Base-by-base conservation (phyloP, 805 yeast genomes). In the Candida ortonii region DNA sequence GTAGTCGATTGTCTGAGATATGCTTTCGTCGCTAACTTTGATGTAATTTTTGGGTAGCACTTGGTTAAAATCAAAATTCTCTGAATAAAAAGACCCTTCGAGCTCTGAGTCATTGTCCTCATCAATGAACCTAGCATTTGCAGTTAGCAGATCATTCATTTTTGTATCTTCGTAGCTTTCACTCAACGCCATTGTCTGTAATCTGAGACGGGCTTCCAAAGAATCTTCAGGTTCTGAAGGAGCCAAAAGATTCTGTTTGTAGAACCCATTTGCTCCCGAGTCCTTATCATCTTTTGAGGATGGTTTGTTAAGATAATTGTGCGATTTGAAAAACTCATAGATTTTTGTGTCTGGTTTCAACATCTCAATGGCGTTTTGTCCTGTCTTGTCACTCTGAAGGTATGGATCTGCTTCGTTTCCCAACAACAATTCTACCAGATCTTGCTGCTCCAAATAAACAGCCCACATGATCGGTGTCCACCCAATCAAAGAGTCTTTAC, bases 401-500 rank as follows among this genome's bases (percentile, higher is more conserved):
- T 70, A 65, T 1, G 78, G 76, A 40, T 80, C 82, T 0, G 89
- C 90, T 22, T 80, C 83, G 38, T 68, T 67, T 26, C 75, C 73
- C 34, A 87, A 57, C 39, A 86, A 61, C 36, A 70, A 59, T 29
- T 74, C 71, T 11, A 76, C 78, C 28, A 81, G 67, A 9, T 70
- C 67, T 39, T 71, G 57, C 34, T 76, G 74, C 34, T 77, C 72
- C 45, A 80, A 67, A 46, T 78, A 72, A 3, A 85, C 76, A 1
- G 94, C 89, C 95, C 95, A 86, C 93, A 84, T 85, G 28, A 84
- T 57, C 8, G 96, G 86, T 0, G 86, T 72, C 57, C 76, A 78
- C 3, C 73, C 67, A 16, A 73, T 53, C 15, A 74, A 36, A 2
- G 67, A 60, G 46, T 81, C 89, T 7, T 57, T 49, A 22, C 62